Conservation (phyloP, 1,284 basidiomycete genomes). For the Malassezia yamatoensis region DNA sequence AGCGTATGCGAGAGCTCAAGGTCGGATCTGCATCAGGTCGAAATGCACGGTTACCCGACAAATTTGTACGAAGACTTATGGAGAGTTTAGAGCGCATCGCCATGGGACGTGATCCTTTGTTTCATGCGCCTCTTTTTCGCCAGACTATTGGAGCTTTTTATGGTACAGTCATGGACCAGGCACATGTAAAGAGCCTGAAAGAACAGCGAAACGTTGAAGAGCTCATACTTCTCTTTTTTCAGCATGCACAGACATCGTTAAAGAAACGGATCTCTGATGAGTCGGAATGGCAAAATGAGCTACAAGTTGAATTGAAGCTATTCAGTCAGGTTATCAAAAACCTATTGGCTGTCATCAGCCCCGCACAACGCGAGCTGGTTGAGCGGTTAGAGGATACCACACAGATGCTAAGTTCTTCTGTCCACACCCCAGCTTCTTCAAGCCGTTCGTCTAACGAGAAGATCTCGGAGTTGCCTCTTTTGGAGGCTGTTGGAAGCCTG, state of each 20-base stretch:
- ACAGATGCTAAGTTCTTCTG: not conserved
- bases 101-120: constrained; percentile 39
- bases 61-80: constrained; percentile 38
- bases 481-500: constrained; percentile 59
- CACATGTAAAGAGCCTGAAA: constrained; percentile 56
- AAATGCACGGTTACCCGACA: constrained; percentile 37
- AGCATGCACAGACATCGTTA: constrained; percentile 54
- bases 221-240: constrained; percentile 87
- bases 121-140: constrained; percentile 32
- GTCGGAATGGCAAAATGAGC: constrained; percentile 73
- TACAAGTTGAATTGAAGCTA: constrained; percentile 77
- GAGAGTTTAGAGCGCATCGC: constrained; percentile 42
- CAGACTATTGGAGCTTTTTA: constrained; percentile 42
- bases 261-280: constrained; percentile 66
- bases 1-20: constrained; percentile 31
- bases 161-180: constrained; percentile 37
- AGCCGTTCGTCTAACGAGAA: not conserved
- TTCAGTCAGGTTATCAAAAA: constrained; percentile 79
- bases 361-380: constrained; percentile 63
- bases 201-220: constrained; percentile 95
- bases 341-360: constrained; percentile 53
- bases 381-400: constrained; percentile 58
- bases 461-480: constrained; percentile 24
- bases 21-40: constrained; percentile 18
- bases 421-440: not conserved